phyloP scores from a whole-genome alignment of 257 asterid species.

The Lithospermum erythrorhizon region DNA sequence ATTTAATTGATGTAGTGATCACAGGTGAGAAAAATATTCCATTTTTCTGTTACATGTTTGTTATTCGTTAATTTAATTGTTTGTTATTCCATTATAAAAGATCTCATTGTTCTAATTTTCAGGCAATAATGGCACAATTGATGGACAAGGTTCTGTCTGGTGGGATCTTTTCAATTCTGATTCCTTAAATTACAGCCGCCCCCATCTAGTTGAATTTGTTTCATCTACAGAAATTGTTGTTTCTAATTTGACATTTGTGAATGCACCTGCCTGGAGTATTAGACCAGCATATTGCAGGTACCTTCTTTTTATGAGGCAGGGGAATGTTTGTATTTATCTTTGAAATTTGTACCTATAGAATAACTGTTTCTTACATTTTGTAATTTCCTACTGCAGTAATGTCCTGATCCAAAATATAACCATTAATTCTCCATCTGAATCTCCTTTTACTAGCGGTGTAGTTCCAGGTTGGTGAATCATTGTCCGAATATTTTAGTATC shows the following conservation, averaged over 20 bases:
- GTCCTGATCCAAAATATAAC: slow-evolving; percentile 72
- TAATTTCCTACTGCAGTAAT: slow-evolving; percentile 35
- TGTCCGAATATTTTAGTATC: background rate
- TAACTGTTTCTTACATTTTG: background rate
- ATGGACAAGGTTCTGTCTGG: slow-evolving; percentile 94
- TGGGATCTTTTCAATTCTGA: slow-evolving; percentile 53
- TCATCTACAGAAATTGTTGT: slow-evolving; percentile 53
- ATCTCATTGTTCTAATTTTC: slow-evolving; percentile 3
- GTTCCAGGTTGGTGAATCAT: slow-evolving; percentile 51
- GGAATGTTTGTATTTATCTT: too few relatives aligned
- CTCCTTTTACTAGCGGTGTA: slow-evolving; percentile 59
- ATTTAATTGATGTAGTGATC: slow-evolving; percentile 34
- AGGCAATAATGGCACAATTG: slow-evolving; percentile 93
- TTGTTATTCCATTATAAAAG: too few relatives aligned
- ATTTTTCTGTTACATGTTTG: background rate
- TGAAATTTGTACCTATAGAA: too few relatives aligned
- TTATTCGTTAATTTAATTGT: background rate
- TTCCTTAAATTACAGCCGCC: slow-evolving; percentile 77
- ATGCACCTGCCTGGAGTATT: slow-evolving; percentile 88
- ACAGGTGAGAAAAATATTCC: slow-evolving; percentile 18
- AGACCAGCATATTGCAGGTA: slow-evolving; percentile 93
- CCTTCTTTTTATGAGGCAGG: background rate
- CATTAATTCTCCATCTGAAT: slow-evolving; percentile 45
- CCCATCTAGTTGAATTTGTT: slow-evolving; percentile 70
- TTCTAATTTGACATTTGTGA: slow-evolving; percentile 79